Evolutionary conservation across 192 early-diverging fungal genomes (phyloP), one percentile per base, ranked within the genome.

Genomic region (Funneliformis mosseae): DNA sequence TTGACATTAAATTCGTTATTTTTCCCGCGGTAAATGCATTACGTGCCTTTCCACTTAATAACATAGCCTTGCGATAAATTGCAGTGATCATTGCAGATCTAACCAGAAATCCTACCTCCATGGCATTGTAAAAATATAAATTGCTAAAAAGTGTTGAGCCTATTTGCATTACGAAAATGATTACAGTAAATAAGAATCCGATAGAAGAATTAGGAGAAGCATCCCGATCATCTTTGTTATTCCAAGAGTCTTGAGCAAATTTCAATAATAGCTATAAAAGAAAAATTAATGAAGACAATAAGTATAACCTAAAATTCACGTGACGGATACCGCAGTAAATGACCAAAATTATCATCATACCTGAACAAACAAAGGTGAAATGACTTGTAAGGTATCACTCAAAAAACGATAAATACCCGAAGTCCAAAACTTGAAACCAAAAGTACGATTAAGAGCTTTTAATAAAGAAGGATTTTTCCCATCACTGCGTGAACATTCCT

Each of bases 1-100:
- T 90, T 8, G 92, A 90, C 84, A 94, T 92, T 78, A 95, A 82
- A 75, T 93, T 95, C 43, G 93, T 90, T n/a, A 95, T 88, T 68
- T 89, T 92, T 59, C 93, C 93, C 42, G 88, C 83, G 50, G 85
- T 79, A 14, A 90, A 74, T n/a, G 75, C 83, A 80, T 2, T 83
- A 74, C 1, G 84, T 83, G 87, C 86, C 70, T 86, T 88, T 50
- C 84, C 80, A 27, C 86, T 87, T 14, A 89, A 78, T n/a, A 85
- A 50, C 38, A 89, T 81, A 43, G 83, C 81, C 66, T 89, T 89
- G 50, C 84, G 85, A 79, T 89, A 89, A 46, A 89, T 87, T 55
- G 80, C 76, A 33, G 88, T 82, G 63, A 89, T 87, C 55, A 89
- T 62, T 3, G 61, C 45, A 14, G 88, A 85, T 21, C 88, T 80